These are phyloP conservation scores for Cercospora beticola DNA, from an alignment of 2,329 filamentous ascomycete genomes.

Conservation along the genomic window DNA sequence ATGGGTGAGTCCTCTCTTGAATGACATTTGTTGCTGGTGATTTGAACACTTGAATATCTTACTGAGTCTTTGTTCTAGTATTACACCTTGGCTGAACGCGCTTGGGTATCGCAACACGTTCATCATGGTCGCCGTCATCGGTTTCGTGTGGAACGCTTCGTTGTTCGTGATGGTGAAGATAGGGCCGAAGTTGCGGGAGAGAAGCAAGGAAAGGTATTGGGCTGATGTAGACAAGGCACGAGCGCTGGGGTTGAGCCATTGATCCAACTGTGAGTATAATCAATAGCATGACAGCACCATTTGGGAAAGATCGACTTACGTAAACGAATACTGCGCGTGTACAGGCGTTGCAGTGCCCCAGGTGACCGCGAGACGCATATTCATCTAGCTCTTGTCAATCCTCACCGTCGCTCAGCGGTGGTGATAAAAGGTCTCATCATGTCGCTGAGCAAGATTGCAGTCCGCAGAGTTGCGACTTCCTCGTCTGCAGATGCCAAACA, in stretches of 20 bases:
- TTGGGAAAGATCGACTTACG: background rate
- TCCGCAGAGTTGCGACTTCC: background rate
- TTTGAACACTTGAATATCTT: no score
- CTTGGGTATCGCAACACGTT: constrained; percentile 24
- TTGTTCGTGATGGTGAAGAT: constrained; percentile 24
- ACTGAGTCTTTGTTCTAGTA: no score
- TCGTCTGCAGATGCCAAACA: background rate
- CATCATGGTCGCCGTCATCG: constrained; percentile 26
- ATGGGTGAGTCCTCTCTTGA: constrained; percentile 46
- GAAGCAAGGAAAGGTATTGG: constrained; percentile 24
- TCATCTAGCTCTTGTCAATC: no score
- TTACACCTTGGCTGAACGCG: constrained; percentile 24
- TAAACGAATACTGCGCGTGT: background rate
- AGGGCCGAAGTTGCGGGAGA: constrained; percentile 17
- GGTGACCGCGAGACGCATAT: background rate
- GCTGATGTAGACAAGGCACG: constrained; percentile 23
- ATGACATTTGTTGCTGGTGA: no score
- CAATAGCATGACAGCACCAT: no score
- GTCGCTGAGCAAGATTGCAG: background rate
- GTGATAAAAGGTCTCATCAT: no score
- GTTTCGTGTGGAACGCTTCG: constrained; percentile 23
- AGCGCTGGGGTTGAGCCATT: constrained; percentile 23
- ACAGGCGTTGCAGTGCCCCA: background rate
- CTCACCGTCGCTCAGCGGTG: no score
- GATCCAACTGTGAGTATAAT: background rate